Base-by-base conservation (phyloP, 495 filamentous ascomycete genomes). In the Pseudevernia furfuracea region DNA sequence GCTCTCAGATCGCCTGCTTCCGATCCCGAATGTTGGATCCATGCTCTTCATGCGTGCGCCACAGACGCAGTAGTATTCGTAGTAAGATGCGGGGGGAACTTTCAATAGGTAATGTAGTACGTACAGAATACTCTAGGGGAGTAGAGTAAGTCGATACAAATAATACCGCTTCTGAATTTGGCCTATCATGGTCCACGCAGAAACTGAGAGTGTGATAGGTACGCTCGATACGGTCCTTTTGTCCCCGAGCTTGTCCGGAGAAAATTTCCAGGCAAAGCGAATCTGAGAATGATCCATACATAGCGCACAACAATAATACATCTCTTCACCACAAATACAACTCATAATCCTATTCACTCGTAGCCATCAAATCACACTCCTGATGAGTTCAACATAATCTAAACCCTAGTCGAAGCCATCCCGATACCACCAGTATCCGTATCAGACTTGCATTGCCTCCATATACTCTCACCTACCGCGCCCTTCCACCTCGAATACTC, bases 1-100 rank as follows among this genome's bases (percentile, higher is more conserved):
- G 25, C 49, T 53, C 49, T 53, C 49, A 25, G 28, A 53, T 53
- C 49, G 49, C 49, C 12, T 53, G 44, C 44, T 53, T 5, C 49
- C 49, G 28, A 32, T 32, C 11, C 49, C 49, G 49, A 53, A 19
- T 32, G 49, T 32, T 53, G 49, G 49, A 53, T 53, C 49, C 49
- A 53, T 53, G 49, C 28, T 28, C 12, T 53, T 53, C 25, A 17
- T 53, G 28, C 14, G 28, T 53, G 28, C 49, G 49, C 49, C 49
- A 53, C 49, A 53, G 28, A 55, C 30, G 52, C 52, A 55, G 52
- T 32, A 34, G 15, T 55, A 55, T 55, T 34, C 52, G 52, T 55
- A 9, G 52, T 10, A 19, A 55, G 21, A 34, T n/a, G 30, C 30
- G 15, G 52, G 28, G 30, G 28, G 2, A 55, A 6, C 52, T 55